A percentile compares a stretch with the other conserved stretches of the same genome.
Evolutionary conservation across 768 basidiomycete genomes (phyloP).

Genomic region (Lactifluus rugatus): DNA sequence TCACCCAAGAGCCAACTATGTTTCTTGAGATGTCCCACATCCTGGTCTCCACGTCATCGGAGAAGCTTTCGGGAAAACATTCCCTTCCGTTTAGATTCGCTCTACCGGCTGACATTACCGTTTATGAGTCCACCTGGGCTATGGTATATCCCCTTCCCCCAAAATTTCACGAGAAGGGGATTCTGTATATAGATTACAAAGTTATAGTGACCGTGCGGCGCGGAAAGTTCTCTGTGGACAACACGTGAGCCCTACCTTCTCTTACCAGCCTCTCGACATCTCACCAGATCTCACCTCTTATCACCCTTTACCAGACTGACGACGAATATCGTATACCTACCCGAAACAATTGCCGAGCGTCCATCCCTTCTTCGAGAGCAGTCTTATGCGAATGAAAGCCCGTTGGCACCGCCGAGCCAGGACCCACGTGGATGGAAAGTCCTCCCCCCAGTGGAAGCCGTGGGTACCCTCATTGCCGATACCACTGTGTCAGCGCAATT

Average conservation of each 20-base stretch:
- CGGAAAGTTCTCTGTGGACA: constrained; percentile 12
- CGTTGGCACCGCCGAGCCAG: background rate
- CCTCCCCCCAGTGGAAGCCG: constrained; percentile 7
- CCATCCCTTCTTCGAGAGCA: constrained; percentile 15
- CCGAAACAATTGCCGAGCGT: constrained; percentile 13
- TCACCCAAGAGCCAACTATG: constrained; percentile 38
- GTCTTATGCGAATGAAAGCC: constrained; percentile 9
- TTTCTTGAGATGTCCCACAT: constrained; percentile 37
- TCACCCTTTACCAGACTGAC: constrained; percentile 5
- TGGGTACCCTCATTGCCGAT: background rate
- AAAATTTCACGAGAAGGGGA: constrained; percentile 34
- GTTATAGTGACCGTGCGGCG: constrained; percentile 10
- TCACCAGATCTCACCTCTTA: constrained; percentile 2
- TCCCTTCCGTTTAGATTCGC: constrained; percentile 41
- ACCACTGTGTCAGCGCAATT: background rate
- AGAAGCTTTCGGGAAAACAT: constrained; percentile 36
- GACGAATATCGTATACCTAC: constrained; percentile 15
- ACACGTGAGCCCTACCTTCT: constrained; percentile 4
- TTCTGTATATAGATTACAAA: constrained; percentile 19
- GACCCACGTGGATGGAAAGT: constrained; percentile 21
- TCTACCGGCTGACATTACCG: constrained; percentile 36
- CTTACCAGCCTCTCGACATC: background rate
- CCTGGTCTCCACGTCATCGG: constrained; percentile 33
- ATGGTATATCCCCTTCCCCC: constrained; percentile 39
- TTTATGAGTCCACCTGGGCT: constrained; percentile 28